Evolutionary conservation across 345 rosid species (phyloP).

Genomic region (Raphanus sativus): DNA sequence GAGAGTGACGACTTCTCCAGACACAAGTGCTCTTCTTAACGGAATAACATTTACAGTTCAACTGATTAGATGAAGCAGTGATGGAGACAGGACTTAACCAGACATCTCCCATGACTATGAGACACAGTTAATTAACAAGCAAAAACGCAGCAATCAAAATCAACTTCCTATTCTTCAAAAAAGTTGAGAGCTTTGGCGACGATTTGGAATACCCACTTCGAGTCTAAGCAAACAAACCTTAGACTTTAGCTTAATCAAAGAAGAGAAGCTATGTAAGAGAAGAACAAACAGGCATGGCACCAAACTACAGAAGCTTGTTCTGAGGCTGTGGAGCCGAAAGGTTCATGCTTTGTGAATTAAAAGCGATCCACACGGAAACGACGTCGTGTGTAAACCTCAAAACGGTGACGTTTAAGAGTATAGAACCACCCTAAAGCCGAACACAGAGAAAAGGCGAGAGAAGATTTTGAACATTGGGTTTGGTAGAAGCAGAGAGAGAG

Average conservation of each 20-base stretch:
- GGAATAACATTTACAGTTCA: conserved; percentile 23
- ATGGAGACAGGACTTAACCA: conserved; percentile 36
- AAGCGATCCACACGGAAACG: background rate
- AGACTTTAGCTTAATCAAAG: background rate
- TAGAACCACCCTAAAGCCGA: background rate
- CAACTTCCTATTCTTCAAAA: background rate
- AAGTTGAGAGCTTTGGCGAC: conserved; percentile 13
- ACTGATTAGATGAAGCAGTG: conserved; percentile 27
- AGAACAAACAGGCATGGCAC: no score
- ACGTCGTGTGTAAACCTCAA: background rate
- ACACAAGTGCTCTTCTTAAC: background rate
- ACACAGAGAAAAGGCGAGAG: background rate
- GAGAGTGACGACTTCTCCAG: background rate
- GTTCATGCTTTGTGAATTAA: background rate
- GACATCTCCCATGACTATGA: conserved; percentile 34
- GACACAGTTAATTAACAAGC: background rate
- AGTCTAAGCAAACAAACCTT: conserved; percentile 5
- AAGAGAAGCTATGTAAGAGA: background rate
- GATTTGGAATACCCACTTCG: background rate
- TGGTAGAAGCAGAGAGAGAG: background rate
- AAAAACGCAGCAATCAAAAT: background rate
- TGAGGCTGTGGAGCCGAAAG: background rate
- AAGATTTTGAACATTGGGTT: background rate
- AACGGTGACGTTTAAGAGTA: background rate
- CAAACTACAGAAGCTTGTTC: background rate